Percentiles rank a stretch among this genome's conserved stretches.
These are phyloP conservation scores for Diaporthe sp. DNA, from an alignment of 2,329 filamentous ascomycete genomes.

Conservation along the genomic window DNA sequence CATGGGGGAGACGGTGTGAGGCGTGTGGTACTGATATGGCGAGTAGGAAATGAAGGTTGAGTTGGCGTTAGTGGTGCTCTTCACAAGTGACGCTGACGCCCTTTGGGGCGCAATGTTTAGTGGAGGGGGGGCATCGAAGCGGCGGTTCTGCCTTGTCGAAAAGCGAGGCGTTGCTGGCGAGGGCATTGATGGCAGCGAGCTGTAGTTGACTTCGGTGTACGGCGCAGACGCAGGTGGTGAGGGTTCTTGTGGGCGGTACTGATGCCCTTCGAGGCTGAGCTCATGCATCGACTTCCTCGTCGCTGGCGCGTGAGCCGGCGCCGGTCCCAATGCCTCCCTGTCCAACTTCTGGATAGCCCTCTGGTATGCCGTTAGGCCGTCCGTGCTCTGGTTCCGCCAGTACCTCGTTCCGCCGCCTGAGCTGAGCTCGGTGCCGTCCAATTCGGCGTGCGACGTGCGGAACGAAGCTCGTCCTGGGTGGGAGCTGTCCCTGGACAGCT, in stretches of 20 bases:
- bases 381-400: conserved; percentile 57
- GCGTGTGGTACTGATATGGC: conserved; percentile 35
- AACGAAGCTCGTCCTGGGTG: conserved; percentile 46
- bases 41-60: conserved; percentile 41
- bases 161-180: conserved; percentile 64
- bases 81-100: conserved; percentile 48
- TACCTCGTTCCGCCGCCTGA: conserved; percentile 49
- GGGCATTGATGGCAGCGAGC: conserved; percentile 59
- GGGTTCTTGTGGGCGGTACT: conserved; percentile 51
- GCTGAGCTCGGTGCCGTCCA: conserved; percentile 58
- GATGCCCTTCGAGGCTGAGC: conserved; percentile 49
- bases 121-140: conserved; percentile 60
- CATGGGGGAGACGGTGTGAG: conserved; percentile 32
- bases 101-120: conserved; percentile 54
- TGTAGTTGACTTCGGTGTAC: conserved; percentile 54
- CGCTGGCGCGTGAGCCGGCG: conserved; percentile 63
- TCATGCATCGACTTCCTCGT: conserved; percentile 54
- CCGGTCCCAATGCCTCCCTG: conserved; percentile 64
- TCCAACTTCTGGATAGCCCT: conserved; percentile 65
- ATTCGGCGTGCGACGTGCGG: conserved; percentile 61
- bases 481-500: conserved; percentile 48
- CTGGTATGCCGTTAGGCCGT: conserved; percentile 64
- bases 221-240: conserved; percentile 52
- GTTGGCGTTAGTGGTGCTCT: conserved; percentile 47
- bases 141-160: conserved; percentile 56